Evolutionary conservation across 495 filamentous ascomycete species (phyloP).

Genomic region (Aspergillus sparsus): DNA sequence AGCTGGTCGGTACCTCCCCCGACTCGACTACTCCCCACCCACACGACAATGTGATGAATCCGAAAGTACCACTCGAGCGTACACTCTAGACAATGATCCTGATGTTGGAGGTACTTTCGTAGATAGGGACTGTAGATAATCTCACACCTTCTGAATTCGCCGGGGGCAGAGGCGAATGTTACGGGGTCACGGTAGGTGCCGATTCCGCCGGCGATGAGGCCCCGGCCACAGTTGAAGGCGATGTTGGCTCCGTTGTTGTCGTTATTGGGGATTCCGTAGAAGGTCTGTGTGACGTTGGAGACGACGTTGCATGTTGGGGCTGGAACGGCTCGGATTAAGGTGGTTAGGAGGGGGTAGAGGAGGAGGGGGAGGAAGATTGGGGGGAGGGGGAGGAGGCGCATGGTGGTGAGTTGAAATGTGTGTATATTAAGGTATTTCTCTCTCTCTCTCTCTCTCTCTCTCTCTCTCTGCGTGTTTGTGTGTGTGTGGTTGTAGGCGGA

Average conservation of each 20-base stretch:
- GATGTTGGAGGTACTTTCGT: constrained; percentile 43
- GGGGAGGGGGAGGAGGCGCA: too few relatives aligned
- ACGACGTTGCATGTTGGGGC: constrained; percentile 1
- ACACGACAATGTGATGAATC: constrained; percentile 42
- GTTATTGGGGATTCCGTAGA: constrained; percentile 46
- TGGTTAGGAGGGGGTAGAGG: neutral
- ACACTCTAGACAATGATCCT: constrained; percentile 39
- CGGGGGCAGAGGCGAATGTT: constrained; percentile 45
- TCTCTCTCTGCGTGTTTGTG: too few relatives aligned
- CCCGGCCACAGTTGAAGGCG: constrained; percentile 40
- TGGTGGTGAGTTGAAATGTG: too few relatives aligned
- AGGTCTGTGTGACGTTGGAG: constrained; percentile 23
- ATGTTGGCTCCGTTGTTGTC: constrained; percentile 38
- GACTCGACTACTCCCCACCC: constrained; percentile 39
- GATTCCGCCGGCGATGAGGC: constrained; percentile 30
- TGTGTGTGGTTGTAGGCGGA: too few relatives aligned
- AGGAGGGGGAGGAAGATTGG: too few relatives aligned
- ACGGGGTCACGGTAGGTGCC: constrained; percentile 48
- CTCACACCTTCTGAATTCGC: constrained; percentile 44
- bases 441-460: too few relatives aligned
- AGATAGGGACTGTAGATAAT: constrained; percentile 46
- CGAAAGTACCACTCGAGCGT: constrained; percentile 31
- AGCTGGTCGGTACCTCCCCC: constrained; percentile 34
- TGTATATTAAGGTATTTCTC: too few relatives aligned
- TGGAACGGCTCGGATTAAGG: neutral